Conservation (phyloP, 257 asterid species). For the Verbascum thapsus region DNA sequence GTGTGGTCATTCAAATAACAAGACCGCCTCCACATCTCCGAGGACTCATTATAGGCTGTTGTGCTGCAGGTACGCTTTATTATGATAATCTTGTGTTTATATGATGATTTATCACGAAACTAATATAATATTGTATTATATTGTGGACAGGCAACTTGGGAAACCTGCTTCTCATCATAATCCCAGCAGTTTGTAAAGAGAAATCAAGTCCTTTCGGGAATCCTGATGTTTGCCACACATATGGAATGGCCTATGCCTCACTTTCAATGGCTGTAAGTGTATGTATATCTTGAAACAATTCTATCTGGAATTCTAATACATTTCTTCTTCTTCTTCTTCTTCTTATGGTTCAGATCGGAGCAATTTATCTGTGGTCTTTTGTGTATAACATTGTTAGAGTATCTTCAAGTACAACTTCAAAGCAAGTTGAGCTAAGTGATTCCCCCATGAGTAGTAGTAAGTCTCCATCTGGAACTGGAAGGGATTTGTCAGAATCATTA, state of each 20-base stretch:
- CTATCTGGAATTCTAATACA: slow-evolving; percentile 18
- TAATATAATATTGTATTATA: slow-evolving; percentile 10
- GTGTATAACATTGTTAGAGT: slow-evolving; percentile 75
- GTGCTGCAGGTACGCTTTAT: slow-evolving; percentile 72
- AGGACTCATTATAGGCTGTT: slow-evolving; percentile 80
- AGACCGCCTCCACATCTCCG: slow-evolving; percentile 71
- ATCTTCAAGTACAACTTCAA: slow-evolving; percentile 54
- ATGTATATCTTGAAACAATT: too few relatives aligned
- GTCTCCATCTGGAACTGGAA: slow-evolving; percentile 42
- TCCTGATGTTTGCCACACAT: slow-evolving; percentile 43
- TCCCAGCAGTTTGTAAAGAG: slow-evolving; percentile 60
- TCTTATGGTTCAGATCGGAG: slow-evolving; percentile 61
- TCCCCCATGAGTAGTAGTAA: slow-evolving; percentile 40
- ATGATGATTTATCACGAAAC: background rate
- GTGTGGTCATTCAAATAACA: slow-evolving; percentile 66
- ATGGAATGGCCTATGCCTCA: slow-evolving; percentile 55
- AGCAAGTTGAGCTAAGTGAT: slow-evolving; percentile 55
- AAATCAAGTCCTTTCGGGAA: slow-evolving; percentile 56
- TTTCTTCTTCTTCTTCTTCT: slow-evolving; percentile 14
- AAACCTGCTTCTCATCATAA: slow-evolving; percentile 52
- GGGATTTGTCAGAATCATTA: slow-evolving; percentile 50
- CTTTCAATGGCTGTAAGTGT: slow-evolving; percentile 94
- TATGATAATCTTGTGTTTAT: too few relatives aligned
- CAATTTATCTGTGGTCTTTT: slow-evolving; percentile 80
- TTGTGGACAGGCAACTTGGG: slow-evolving; percentile 29